Conservation (phyloP, 2,329 filamentous ascomycete genomes). For the Tolypocladium amazonense region DNA sequence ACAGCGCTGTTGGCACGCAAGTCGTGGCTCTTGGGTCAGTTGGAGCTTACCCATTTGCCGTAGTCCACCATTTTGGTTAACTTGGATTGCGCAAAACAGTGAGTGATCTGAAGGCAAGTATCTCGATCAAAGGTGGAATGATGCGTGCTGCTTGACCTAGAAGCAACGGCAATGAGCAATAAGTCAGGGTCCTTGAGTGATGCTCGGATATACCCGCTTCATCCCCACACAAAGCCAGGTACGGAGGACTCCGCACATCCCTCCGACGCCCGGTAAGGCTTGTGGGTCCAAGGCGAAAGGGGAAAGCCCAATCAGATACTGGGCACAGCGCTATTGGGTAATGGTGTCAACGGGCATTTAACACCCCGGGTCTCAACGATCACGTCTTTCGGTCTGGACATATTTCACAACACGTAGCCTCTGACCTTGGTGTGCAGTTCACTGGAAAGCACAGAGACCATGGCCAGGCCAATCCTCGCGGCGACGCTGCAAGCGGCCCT, state of each 20-base stretch:
- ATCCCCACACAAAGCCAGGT: no score
- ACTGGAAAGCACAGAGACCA: conserved; percentile 1
- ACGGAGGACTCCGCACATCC: no score
- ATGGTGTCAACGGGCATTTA: no score
- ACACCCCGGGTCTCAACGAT: neutral
- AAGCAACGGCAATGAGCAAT: no score
- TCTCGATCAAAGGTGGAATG: neutral
- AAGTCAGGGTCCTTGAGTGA: no score
- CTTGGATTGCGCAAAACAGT: neutral
- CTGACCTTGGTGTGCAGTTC: neutral
- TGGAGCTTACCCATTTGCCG: neutral
- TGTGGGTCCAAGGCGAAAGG: no score
- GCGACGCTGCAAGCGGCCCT: conserved; percentile 56
- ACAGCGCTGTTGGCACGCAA: neutral
- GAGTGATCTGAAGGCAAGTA: neutral
- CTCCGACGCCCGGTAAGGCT: no score
- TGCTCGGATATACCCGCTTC: no score
- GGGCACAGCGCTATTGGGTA: no score
- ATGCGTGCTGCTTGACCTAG: neutral
- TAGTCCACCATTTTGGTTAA: neutral
- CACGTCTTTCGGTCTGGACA: neutral
- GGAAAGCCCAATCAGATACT: no score
- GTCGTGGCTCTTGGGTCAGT: neutral
- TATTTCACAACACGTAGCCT: neutral
- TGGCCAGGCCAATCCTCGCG: conserved; percentile 36